Evolutionary conservation across 257 asterid species (phyloP).

Genomic region (Rehmannia glutinosa): DNA sequence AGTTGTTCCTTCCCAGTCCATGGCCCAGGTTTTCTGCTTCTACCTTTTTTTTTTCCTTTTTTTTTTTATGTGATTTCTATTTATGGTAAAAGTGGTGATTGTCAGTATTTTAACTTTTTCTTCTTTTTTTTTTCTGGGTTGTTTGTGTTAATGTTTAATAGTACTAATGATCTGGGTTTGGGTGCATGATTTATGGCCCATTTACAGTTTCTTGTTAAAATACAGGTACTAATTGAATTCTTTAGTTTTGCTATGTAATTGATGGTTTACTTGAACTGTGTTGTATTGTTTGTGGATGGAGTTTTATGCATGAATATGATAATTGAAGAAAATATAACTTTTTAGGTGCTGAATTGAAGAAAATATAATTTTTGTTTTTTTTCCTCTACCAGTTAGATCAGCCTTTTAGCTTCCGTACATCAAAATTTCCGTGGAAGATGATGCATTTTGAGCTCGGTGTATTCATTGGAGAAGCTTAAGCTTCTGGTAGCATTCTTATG

Average conservation of each 20-base stretch:
- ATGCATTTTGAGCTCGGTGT: neutral
- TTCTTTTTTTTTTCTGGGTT: neutral
- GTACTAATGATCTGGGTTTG: too few species aligned
- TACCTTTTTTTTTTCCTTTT: neutral
- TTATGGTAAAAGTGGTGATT: neutral
- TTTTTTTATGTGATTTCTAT: neutral
- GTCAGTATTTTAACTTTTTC: neutral
- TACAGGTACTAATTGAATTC: neutral
- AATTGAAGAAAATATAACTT: neutral
- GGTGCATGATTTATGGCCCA: neutral
- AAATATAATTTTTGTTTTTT: too few species aligned
- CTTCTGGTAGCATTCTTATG: constrained; percentile 4
- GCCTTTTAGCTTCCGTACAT: too few species aligned
- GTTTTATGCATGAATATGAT: constrained; percentile 13
- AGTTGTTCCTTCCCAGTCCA: constrained; percentile 88
- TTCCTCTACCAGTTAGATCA: too few species aligned
- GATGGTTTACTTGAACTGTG: too few species aligned
- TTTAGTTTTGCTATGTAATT: too few species aligned
- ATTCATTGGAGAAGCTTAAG: neutral
- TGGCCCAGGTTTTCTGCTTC: constrained; percentile 76
- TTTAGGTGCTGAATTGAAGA: neutral
- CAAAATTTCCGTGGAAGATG: neutral
- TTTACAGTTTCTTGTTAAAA: neutral
- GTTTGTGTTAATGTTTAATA: neutral
- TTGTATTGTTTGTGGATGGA: too few species aligned